These are phyloP conservation scores for Candida peoriensis DNA, from an alignment of 805 yeast genomes.

Conservation along the genomic window DNA sequence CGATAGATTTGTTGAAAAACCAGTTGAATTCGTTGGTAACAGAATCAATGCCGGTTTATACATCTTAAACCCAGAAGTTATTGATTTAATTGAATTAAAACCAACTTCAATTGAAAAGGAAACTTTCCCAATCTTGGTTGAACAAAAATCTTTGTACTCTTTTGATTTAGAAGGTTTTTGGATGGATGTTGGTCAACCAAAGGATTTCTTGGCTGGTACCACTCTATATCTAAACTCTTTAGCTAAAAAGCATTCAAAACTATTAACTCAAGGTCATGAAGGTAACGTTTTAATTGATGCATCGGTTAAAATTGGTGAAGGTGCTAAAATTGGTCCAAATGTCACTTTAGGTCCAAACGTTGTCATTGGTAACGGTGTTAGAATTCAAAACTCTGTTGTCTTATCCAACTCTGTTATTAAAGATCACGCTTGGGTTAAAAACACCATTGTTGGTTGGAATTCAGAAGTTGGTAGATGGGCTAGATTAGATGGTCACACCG, in stretches of 20 bases:
- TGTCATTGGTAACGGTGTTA: conserved; percentile 95
- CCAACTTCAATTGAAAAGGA: conserved; percentile 99
- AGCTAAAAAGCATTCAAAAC: conserved; percentile 70
- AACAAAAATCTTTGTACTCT: conserved; percentile 82
- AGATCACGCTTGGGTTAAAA: conserved; percentile 97
- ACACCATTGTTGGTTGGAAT: conserved; percentile 99
- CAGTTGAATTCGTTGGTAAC: conserved; percentile 98
- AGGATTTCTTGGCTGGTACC: conserved; percentile 97
- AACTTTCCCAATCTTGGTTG: conserved; percentile 96
- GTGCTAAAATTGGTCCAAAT: conserved; percentile 96
- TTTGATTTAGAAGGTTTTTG: conserved; percentile 99
- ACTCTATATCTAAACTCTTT: conserved; percentile 84
- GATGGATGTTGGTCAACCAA: conserved; percentile 99
- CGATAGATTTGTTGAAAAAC: conserved; percentile 98
- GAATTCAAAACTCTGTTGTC: conserved; percentile 93
- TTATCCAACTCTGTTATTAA: conserved; percentile 86
- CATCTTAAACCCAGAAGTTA: conserved; percentile 95
- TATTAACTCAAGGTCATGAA: conserved; percentile 61
- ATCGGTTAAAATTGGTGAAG: conserved; percentile 86
- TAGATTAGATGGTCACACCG: conserved; percentile 95
- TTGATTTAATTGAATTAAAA: conserved; percentile 93
- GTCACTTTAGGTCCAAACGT: conserved; percentile 97
- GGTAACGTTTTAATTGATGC: conserved; percentile 94
- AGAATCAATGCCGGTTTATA: conserved; percentile 99
- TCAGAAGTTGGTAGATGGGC: conserved; percentile 99